phyloP scores from a whole-genome alignment of 352 stramenopile species.

The Phytophthora brassicae region DNA sequence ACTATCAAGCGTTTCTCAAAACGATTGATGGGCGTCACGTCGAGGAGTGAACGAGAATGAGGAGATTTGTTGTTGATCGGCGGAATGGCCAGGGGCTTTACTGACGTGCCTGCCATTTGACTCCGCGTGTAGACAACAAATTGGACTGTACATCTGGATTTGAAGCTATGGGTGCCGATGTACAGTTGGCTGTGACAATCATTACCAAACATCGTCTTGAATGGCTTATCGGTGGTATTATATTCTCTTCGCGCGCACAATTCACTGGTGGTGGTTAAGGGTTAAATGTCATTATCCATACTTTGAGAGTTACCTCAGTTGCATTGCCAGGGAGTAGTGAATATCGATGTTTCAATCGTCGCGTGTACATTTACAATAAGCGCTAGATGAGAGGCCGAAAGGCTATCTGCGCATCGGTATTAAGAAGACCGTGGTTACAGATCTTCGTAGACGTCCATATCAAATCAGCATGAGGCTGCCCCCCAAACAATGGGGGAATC shows the following conservation, averaged over 20 bases:
- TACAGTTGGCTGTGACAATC: neutral
- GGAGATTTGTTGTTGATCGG: neutral
- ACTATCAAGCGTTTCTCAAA: slow-evolving; percentile 20
- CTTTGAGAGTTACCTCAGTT: too few species aligned
- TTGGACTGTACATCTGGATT: slow-evolving; percentile 11
- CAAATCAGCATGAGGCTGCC: neutral
- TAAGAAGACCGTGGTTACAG: too few species aligned
- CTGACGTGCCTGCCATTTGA: neutral
- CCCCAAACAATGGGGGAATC: slow-evolving; percentile 50
- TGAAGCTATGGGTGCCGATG: slow-evolving; percentile 18
- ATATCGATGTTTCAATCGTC: too few species aligned
- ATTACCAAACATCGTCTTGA: neutral
- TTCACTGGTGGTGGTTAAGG: too few species aligned
- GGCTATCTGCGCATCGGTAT: too few species aligned
- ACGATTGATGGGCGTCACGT: slow-evolving; percentile 8
- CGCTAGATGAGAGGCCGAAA: too few species aligned
- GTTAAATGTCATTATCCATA: too few species aligned
- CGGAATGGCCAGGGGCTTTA: slow-evolving; percentile 16
- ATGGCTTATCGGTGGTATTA: neutral
- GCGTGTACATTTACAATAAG: too few species aligned
- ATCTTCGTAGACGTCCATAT: too few species aligned
- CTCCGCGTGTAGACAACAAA: slow-evolving; percentile 14
- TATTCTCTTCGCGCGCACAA: too few species aligned
- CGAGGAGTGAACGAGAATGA: neutral
- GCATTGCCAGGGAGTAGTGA: too few species aligned